phyloP scores from a whole-genome alignment of 2,329 filamentous ascomycete genomes.

The Fusarium aywerte region DNA sequence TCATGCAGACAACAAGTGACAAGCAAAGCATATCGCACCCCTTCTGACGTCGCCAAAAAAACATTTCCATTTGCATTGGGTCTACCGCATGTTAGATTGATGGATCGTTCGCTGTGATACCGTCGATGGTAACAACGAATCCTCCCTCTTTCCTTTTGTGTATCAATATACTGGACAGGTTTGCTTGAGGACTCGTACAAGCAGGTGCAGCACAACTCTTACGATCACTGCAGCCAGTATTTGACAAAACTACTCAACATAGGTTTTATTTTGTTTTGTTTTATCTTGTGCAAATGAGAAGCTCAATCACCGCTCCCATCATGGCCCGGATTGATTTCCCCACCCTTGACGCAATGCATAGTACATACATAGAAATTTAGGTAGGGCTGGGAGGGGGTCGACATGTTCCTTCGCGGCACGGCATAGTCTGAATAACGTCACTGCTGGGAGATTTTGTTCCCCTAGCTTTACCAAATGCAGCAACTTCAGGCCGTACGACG shows the following conservation, averaged over 20 bases:
- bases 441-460: neutral
- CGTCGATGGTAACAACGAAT: neutral
- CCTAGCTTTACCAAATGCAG: constrained; percentile 20
- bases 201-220: neutral
- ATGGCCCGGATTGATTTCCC: neutral
- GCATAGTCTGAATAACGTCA: constrained; percentile 31
- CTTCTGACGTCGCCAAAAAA: constrained; percentile 22
- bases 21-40: neutral
- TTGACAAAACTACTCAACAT: neutral
- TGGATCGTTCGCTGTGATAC: neutral
- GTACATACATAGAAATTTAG: constrained; percentile 1
- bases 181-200: neutral
- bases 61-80: constrained; percentile 4
- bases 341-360: constrained; percentile 29
- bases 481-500: constrained; percentile 7
- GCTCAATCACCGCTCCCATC: constrained; percentile 3
- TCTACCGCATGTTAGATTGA: neutral
- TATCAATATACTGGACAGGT: neutral
- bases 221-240: neutral
- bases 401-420: constrained; percentile 15
- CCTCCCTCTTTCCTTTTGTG: neutral
- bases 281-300: neutral
- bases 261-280: neutral
- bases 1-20: neutral
- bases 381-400: neutral